Conservation (phyloP, 768 basidiomycete genomes). For the Hydnomerulius pinastri region DNA sequence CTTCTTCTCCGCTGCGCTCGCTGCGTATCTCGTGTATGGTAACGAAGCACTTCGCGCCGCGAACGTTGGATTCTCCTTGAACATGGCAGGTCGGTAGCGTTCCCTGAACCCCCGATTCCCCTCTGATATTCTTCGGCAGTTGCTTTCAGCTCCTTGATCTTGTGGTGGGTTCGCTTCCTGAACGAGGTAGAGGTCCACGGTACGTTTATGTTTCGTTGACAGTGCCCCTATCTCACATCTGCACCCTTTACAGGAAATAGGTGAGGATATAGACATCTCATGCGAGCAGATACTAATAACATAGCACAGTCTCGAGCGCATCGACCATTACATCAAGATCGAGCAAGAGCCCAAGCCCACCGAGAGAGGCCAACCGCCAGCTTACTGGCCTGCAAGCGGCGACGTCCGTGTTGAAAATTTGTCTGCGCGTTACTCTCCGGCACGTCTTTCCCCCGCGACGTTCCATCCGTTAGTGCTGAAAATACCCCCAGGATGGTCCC, state of each 20-base stretch:
- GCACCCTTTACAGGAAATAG: conserved; percentile 11
- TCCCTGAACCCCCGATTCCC: not conserved
- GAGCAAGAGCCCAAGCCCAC: conserved; percentile 53
- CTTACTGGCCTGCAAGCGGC: conserved; percentile 65
- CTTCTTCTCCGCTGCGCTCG: conserved; percentile 50
- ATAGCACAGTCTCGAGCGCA: conserved; percentile 44
- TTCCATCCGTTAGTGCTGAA: not conserved
- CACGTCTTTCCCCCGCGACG: conserved; percentile 11
- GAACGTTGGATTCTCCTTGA: conserved; percentile 41
- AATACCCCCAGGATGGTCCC: conserved; percentile 47
- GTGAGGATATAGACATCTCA: not conserved
- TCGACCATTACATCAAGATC: conserved; percentile 54
- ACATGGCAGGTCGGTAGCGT: conserved; percentile 39
- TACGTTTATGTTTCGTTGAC: conserved; percentile 7
- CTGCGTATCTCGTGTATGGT: conserved; percentile 52
- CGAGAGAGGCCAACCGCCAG: conserved; percentile 49
- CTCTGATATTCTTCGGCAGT: conserved; percentile 31
- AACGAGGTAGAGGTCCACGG: conserved; percentile 51
- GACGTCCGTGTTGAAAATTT: conserved; percentile 51
- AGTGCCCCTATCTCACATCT: not conserved
- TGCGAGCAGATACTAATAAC: not conserved
- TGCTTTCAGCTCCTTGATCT: conserved; percentile 55
- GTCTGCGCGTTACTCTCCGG: conserved; percentile 47
- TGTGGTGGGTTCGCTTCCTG: conserved; percentile 48
- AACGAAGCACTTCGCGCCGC: conserved; percentile 36